A percentile compares a stretch with the other conserved stretches of the same genome.
phyloP scores from a whole-genome alignment of 2,329 filamentous ascomycete species.

The Aspergillus bombycis region DNA sequence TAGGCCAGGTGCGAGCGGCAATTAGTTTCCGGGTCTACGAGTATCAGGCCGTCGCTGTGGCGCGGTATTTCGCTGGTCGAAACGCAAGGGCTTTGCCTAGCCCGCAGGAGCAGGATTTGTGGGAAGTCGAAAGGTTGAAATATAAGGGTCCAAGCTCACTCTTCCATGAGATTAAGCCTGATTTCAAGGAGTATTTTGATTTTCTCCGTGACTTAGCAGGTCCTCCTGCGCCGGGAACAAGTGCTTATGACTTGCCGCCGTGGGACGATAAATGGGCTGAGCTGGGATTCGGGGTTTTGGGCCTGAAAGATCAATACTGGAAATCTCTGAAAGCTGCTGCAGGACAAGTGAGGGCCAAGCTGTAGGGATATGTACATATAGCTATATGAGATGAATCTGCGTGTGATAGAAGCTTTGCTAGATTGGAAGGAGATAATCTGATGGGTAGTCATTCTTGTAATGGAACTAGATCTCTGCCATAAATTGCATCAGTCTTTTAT shows the following conservation, averaged over 20 bases:
- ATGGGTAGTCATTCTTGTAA: not conserved
- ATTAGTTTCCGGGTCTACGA: slow-evolving; percentile 36
- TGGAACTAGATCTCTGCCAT: no score
- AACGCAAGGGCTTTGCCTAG: slow-evolving; percentile 25
- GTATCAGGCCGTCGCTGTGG: slow-evolving; percentile 35
- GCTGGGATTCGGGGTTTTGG: slow-evolving; percentile 22
- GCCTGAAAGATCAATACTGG: slow-evolving; percentile 26
- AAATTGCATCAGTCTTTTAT: no score
- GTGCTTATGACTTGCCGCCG: slow-evolving; percentile 38
- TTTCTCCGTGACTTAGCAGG: slow-evolving; percentile 44
- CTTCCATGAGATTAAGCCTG: slow-evolving; percentile 30
- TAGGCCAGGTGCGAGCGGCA: slow-evolving; percentile 32
- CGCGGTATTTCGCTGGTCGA: slow-evolving; percentile 31
- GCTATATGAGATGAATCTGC: not conserved
- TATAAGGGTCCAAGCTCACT: slow-evolving; percentile 22
- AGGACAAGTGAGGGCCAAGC: not conserved
- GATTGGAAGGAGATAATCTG: not conserved
- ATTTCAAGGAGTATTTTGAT: slow-evolving; percentile 47
- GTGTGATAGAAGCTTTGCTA: not conserved
- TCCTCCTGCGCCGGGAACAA: slow-evolving; percentile 40
- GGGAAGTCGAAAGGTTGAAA: slow-evolving; percentile 29
- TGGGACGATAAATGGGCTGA: slow-evolving; percentile 43
- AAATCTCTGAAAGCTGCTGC: slow-evolving; percentile 8
- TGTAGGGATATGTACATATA: not conserved
- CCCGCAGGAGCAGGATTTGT: slow-evolving; percentile 26